Evolutionary conservation across 2,329 filamentous ascomycete species (phyloP), one percentile per base, ranked within the genome.

Genomic region (Passalora sequoiae): DNA sequence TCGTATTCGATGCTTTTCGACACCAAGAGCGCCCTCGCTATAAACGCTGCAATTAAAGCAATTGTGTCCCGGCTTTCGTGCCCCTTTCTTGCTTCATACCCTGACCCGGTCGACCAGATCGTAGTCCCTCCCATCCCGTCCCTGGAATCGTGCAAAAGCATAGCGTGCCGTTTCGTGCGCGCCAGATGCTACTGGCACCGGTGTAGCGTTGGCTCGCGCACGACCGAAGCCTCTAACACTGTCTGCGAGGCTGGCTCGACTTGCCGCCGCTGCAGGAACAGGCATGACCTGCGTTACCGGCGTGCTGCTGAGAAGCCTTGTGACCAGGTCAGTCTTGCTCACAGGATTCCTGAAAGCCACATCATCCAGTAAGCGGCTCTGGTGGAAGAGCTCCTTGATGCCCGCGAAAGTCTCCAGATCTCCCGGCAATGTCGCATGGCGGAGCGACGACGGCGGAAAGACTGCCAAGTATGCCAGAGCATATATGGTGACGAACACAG

Each of bases 321-420:
- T 80, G 16, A 83, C 74, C 15, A 96, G 74, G 51, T 89, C 83
- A 0, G 71, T 71, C 51, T 81, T 83, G n/a, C 74, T 81, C 20
- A 74, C 71, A 2, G 83, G 78, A 27, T 81, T 76, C 38, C 80
- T 75, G 61, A 96, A 91, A 0, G 84, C 77, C 7, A 80, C 74
- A 58, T 95, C 89, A 4, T 77, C 72, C 2, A 86, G 70, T 13
- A 94, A 70, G 17, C 83, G 82, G 31, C 81, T 82, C 54, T 83
- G 81, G 46, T 86, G 80, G 30, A 91, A 72, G 61, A 91, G 89
- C 59, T 80, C 83, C 54, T 94, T 76, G 16, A 89, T 72, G 61
- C 89, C 87, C 1, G 85, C 84, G 13, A 94, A 72, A 35, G 77
- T 86, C 47, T 75, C 77, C 67, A 4, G 77, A 40, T 38, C 56